Evolutionary conservation across 2,329 filamentous ascomycete species (phyloP).

Genomic region (Fusarium staphyleae): DNA sequence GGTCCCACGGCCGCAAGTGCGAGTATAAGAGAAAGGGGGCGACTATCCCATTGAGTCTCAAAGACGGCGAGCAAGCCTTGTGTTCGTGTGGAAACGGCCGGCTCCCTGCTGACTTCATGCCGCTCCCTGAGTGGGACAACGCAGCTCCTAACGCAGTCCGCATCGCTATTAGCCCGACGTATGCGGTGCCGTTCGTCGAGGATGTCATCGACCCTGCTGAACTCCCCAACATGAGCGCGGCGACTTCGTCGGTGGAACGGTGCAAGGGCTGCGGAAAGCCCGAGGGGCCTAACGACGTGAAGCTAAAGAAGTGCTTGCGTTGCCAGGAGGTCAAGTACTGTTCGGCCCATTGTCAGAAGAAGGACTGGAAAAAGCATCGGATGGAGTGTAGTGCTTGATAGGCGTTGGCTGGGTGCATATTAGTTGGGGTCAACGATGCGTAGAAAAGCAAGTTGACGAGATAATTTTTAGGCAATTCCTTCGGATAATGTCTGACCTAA

Average conservation of each 20-base stretch:
- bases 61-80: slow-evolving; percentile 47
- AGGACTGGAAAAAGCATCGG: slow-evolving; percentile 61
- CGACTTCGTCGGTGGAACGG: slow-evolving; percentile 26
- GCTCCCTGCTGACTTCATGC: slow-evolving; percentile 50
- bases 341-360: slow-evolving; percentile 59
- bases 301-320: slow-evolving; percentile 53
- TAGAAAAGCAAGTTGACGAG: not conserved
- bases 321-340: slow-evolving; percentile 60
- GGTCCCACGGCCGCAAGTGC: slow-evolving; percentile 51
- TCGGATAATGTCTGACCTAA: too few species aligned
- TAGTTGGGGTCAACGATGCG: not conserved
- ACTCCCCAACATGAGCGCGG: slow-evolving; percentile 13
- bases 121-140: slow-evolving; percentile 53
- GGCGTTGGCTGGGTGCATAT: not conserved
- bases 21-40: slow-evolving; percentile 51
- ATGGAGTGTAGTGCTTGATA: slow-evolving; percentile 47
- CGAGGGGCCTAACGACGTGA: slow-evolving; percentile 39
- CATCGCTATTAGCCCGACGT: slow-evolving; percentile 64
- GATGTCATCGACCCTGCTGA: slow-evolving; percentile 44
- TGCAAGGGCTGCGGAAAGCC: slow-evolving; percentile 50
- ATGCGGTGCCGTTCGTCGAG: slow-evolving; percentile 54
- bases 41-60: slow-evolving; percentile 50
- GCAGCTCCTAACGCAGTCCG: slow-evolving; percentile 57
- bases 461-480: too few species aligned
- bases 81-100: slow-evolving; percentile 56